Evolutionary conservation across 352 stramenopile species (phyloP), one percentile per base, ranked within the genome.

Genomic region (Globisporangium uncinulatum): DNA sequence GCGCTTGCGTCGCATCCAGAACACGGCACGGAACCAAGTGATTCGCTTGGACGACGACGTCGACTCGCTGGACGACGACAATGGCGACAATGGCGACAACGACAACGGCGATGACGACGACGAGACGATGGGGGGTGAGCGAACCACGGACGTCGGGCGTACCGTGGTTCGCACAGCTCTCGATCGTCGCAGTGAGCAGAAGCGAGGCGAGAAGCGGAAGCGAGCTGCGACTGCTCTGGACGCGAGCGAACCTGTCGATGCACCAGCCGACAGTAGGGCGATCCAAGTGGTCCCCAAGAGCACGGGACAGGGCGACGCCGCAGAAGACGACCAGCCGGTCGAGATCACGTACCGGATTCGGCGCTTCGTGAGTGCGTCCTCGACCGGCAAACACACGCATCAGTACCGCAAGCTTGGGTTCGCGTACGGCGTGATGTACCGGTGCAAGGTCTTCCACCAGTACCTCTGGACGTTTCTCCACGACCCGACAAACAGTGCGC

Each of bases 391-490:
- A 6, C 81, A 91, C 54, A 77, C 64, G 4, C 69, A 83, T 10
- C 83, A 92, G 67, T 92, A 86, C 55, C 70, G 74, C 39, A 86
- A 83, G 31, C 74, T 92, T 14, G 83, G 83, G 0, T 90, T 92
- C 57, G 83, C 79, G 8, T 90, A 90, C 37, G 83, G 83, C 8
- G 79, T 90, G 29, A 92, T 92, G 79, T 92, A 80, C 65, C 80
- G 83, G 47, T 90, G 83, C 59, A 90, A 89, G 73, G 61, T 73
- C 51, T 72, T 92, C n/a, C 83, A 92, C 65, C 63, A 66, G 44
- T 90, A 86, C 60, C 59, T 92, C 24, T 92, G 79, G 79, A 69
- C 46, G 24, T 84, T 79, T 59, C 71, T 90, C 20, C 70, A 90
- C 55, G 50, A 76, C 7, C 65, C 75, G 14, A 63, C 57, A 45